phyloP scores from a whole-genome alignment of 331 rosid genomes.

The Rhamnella rubrinervis region DNA sequence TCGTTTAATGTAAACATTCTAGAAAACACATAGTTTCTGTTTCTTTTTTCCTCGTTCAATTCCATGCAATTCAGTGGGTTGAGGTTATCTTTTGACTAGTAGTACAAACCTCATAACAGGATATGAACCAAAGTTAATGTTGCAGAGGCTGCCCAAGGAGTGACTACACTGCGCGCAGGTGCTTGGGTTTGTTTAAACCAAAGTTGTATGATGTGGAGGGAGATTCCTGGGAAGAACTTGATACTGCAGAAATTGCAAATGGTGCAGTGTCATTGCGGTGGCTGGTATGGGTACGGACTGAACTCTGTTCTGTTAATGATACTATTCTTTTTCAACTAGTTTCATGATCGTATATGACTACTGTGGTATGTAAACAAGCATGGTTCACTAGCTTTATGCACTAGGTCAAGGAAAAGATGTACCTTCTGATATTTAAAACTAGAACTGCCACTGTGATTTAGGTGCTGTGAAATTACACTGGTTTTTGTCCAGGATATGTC shows the following conservation, averaged over 20 bases:
- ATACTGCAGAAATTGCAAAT: conserved; percentile 55
- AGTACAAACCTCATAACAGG: conserved; percentile 60
- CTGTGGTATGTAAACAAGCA: not conserved
- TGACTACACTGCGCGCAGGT: conserved; percentile 63
- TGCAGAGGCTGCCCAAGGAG: conserved; percentile 96
- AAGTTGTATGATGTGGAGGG: conserved; percentile 63
- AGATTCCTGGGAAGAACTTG: conserved; percentile 95
- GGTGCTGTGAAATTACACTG: too few relatives aligned
- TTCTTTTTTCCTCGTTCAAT: not conserved
- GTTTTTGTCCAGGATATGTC: too few relatives aligned
- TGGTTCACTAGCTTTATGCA: not conserved
- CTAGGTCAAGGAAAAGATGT: not conserved
- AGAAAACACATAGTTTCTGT: not conserved
- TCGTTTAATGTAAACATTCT: too few relatives aligned
- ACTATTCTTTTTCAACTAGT: not conserved
- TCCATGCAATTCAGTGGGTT: conserved; percentile 10
- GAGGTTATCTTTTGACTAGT: conserved; percentile 36
- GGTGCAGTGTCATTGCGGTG: conserved; percentile 77
- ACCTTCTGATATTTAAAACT: too few relatives aligned
- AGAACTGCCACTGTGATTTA: too few relatives aligned
- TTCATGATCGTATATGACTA: not conserved
- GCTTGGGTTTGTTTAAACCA: conserved; percentile 79
- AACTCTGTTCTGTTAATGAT: conserved; percentile 10
- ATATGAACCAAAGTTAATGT: conserved; percentile 57
- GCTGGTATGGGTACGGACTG: conserved; percentile 79